A percentile compares a stretch with the other conserved stretches of the same genome.
These are phyloP conservation scores for Penicillium polonicum DNA, from an alignment of 2,329 filamentous ascomycete species.

Conservation along the genomic window DNA sequence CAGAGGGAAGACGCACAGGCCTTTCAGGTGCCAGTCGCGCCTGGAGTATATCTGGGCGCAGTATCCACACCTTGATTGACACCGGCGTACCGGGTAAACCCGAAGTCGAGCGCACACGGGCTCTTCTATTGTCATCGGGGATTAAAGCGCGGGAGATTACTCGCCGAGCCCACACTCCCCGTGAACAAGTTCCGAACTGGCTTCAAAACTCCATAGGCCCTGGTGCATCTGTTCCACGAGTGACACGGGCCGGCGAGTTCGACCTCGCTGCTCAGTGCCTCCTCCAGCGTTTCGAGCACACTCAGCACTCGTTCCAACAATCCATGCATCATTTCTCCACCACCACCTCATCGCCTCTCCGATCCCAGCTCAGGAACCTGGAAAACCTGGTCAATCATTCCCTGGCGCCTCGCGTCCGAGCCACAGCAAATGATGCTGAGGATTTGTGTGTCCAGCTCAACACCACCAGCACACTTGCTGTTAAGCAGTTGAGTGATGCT, in stretches of 20 bases:
- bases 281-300: constrained; percentile 48
- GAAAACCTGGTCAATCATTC: constrained; percentile 49
- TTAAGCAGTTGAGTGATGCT: constrained; percentile 76
- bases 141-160: constrained; percentile 83
- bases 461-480: constrained; percentile 71
- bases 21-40: constrained; percentile 47
- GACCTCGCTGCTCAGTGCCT: constrained; percentile 55
- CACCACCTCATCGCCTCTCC: constrained; percentile 47
- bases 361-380: constrained; percentile 43
- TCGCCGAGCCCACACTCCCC: constrained; percentile 58
- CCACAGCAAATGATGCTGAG: constrained; percentile 75
- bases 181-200: constrained; percentile 38
- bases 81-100: constrained; percentile 55
- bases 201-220: constrained; percentile 31
- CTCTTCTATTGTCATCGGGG: constrained; percentile 78
- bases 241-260: constrained; percentile 53
- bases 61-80: constrained; percentile 37
- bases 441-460: constrained; percentile 73
- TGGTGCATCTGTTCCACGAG: constrained; percentile 37
- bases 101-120: constrained; percentile 77
- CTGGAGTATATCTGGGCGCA: constrained; percentile 60
- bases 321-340: constrained; percentile 49
- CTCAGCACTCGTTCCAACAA: constrained; percentile 45
- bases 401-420: constrained; percentile 61
- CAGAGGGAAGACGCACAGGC: constrained; percentile 33